Evolutionary conservation across 2,329 filamentous ascomycete species (phyloP).

Genomic region (Blastomyces emzantsi): DNA sequence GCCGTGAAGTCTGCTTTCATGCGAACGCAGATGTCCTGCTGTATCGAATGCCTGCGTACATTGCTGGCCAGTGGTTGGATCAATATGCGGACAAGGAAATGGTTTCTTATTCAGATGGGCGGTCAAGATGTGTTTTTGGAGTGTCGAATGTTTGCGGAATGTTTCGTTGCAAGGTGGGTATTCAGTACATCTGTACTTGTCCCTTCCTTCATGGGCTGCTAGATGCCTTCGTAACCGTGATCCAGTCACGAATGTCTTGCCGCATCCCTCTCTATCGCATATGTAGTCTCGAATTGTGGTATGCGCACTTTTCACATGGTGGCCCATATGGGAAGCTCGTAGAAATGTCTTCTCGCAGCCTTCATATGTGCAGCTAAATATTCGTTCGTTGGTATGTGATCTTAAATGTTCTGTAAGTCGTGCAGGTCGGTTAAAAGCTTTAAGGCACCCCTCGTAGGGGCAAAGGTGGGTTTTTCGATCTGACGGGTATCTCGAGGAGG

Average conservation of each 20-base stretch:
- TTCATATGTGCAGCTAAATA: slow-evolving; percentile 61
- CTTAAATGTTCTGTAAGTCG: slow-evolving; percentile 70
- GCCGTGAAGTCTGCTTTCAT: slow-evolving; percentile 61
- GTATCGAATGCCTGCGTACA: slow-evolving; percentile 68
- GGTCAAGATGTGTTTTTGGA: slow-evolving; percentile 70
- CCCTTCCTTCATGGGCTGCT: slow-evolving; percentile 66
- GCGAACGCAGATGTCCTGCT: slow-evolving; percentile 59
- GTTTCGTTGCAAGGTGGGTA: slow-evolving; percentile 62
- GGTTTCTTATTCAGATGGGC: slow-evolving; percentile 65
- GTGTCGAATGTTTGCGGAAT: slow-evolving; percentile 80
- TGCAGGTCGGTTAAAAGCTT: slow-evolving; percentile 80
- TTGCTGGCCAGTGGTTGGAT: slow-evolving; percentile 42
- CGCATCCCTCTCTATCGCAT: slow-evolving; percentile 65
- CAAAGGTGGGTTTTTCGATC: slow-evolving; percentile 71
- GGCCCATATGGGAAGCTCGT: slow-evolving; percentile 74
- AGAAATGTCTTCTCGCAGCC: slow-evolving; percentile 77
- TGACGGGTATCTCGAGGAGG: slow-evolving; percentile 45
- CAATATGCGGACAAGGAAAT: slow-evolving; percentile 58
- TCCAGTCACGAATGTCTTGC: slow-evolving; percentile 71
- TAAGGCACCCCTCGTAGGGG: slow-evolving; percentile 62
- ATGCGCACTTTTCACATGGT: slow-evolving; percentile 78
- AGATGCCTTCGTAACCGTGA: slow-evolving; percentile 69
- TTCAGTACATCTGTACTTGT: slow-evolving; percentile 64
- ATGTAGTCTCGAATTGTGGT: slow-evolving; percentile 58
- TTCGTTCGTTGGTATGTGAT: slow-evolving; percentile 76